phyloP scores from a whole-genome alignment of 371 early-diverging fungal genomes.

The Circinella umbellata region DNA sequence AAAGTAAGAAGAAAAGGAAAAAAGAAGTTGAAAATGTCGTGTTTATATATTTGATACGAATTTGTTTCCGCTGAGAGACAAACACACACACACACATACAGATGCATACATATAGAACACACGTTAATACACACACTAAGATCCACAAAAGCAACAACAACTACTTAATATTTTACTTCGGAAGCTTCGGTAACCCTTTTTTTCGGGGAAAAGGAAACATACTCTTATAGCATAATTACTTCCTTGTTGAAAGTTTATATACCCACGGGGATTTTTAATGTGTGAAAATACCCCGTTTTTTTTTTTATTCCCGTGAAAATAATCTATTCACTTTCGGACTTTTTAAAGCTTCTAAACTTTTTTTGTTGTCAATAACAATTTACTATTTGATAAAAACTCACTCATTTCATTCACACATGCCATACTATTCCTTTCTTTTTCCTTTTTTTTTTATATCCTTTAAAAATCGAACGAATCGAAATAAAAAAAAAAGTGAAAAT shows the following conservation, averaged over 20 bases:
- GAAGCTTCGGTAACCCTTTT: conserved; percentile 2
- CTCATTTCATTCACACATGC: too few relatives aligned
- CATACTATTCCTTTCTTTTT: too few relatives aligned
- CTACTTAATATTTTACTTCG: neutral
- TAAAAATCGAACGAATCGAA: too few relatives aligned
- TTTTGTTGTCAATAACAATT: too few relatives aligned
- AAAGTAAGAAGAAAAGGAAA: conserved; percentile 7
- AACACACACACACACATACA: neutral
- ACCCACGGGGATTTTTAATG: neutral
- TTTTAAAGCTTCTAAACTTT: too few relatives aligned
- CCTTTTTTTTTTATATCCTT: too few relatives aligned
- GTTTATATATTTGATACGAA: conserved; percentile 11
- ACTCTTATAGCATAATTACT: neutral
- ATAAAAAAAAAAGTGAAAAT: too few relatives aligned
- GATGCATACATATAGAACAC: neutral
- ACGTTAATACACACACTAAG: neutral
- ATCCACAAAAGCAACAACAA: neutral
- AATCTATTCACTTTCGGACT: neutral
- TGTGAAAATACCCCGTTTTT: neutral
- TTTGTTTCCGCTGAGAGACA: neutral
- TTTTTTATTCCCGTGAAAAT: neutral
- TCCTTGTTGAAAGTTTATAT: neutral
- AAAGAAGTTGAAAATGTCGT: neutral
- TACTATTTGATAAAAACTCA: too few relatives aligned
- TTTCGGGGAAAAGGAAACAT: conserved; percentile 21